Conservation (phyloP, 2,329 filamentous ascomycete species). For the Didymellaceae sp. region DNA sequence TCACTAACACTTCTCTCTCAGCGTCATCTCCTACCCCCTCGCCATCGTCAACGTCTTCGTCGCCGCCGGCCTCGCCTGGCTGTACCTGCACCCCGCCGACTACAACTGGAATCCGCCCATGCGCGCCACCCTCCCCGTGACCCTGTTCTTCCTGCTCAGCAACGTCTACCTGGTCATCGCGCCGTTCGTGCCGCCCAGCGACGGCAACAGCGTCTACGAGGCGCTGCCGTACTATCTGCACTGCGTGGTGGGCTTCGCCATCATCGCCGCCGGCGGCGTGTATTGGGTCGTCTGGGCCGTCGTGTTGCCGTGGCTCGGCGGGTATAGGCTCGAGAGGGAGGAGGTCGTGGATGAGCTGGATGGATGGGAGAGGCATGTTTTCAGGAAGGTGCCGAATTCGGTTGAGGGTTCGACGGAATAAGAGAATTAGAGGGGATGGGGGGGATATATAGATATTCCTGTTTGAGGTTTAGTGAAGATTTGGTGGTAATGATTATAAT, state of each 20-base stretch:
- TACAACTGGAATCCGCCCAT: conserved; percentile 59
- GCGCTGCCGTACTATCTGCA: conserved; percentile 61
- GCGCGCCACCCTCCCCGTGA: conserved; percentile 58
- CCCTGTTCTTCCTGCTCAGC: conserved; percentile 59
- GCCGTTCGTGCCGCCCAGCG: conserved; percentile 58
- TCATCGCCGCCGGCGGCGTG: conserved; percentile 58
- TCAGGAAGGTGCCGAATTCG: conserved; percentile 38
- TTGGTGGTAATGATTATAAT: too few species aligned
- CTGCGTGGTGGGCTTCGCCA: conserved; percentile 59
- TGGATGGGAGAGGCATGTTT: conserved; percentile 50
- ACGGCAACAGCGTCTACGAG: conserved; percentile 59
- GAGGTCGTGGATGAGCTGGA: conserved; percentile 42
- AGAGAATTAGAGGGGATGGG: too few species aligned
- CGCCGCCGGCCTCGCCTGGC: conserved; percentile 55
- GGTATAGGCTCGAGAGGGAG: conserved; percentile 47
- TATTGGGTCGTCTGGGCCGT: conserved; percentile 62
- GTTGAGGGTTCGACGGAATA: too few species aligned
- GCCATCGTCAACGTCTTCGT: conserved; percentile 63
- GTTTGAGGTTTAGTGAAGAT: too few species aligned
- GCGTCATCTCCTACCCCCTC: conserved; percentile 69
- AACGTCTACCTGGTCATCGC: conserved; percentile 61
- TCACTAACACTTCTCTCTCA: conserved; percentile 35
- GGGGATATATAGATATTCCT: too few species aligned
- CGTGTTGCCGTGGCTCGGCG: conserved; percentile 53
- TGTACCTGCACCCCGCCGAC: conserved; percentile 51